A percentile compares a stretch with the other conserved stretches of the same genome.
Evolutionary conservation across 768 basidiomycete genomes (phyloP).

Genomic region (Sporobolomyces pararoseus): DNA sequence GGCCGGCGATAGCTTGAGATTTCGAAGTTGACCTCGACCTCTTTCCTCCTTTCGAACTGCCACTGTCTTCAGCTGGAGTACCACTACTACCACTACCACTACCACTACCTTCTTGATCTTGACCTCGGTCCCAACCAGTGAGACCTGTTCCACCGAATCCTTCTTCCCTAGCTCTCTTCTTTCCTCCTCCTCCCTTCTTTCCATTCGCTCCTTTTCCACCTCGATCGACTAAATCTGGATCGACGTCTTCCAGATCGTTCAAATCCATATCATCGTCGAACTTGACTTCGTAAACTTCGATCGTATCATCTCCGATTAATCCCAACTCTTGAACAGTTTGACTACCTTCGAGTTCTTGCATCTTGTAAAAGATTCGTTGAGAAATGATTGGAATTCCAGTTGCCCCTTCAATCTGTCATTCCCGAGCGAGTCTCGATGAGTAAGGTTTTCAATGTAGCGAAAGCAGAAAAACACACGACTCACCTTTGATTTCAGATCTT

Average conservation of each 20-base stretch:
- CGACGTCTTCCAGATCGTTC: slow-evolving; percentile 47
- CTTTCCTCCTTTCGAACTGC: neutral
- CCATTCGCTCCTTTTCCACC: neutral
- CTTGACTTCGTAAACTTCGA: slow-evolving; percentile 64
- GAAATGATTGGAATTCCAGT: slow-evolving; percentile 69
- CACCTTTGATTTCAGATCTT: slow-evolving; percentile 69
- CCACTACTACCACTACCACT: neutral
- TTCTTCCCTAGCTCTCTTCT: slow-evolving; percentile 32
- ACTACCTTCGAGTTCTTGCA: slow-evolving; percentile 58
- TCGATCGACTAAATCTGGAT: neutral
- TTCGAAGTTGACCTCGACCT: neutral
- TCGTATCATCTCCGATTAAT: slow-evolving; percentile 59
- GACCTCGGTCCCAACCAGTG: neutral
- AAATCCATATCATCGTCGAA: slow-evolving; percentile 60
- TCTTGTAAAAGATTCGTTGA: slow-evolving; percentile 65
- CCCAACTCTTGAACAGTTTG: slow-evolving; percentile 59
- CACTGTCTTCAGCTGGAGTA: neutral
- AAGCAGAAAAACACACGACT: neutral
- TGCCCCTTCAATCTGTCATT: slow-evolving; percentile 55
- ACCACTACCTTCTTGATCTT: neutral
- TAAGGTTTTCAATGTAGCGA: neutral
- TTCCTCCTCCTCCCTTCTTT: neutral
- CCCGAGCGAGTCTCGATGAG: neutral
- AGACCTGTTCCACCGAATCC: slow-evolving; percentile 35
- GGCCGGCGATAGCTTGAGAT: no score